Conservation (phyloP, 2,329 filamentous ascomycete species). For the Biscogniauxia sp. region DNA sequence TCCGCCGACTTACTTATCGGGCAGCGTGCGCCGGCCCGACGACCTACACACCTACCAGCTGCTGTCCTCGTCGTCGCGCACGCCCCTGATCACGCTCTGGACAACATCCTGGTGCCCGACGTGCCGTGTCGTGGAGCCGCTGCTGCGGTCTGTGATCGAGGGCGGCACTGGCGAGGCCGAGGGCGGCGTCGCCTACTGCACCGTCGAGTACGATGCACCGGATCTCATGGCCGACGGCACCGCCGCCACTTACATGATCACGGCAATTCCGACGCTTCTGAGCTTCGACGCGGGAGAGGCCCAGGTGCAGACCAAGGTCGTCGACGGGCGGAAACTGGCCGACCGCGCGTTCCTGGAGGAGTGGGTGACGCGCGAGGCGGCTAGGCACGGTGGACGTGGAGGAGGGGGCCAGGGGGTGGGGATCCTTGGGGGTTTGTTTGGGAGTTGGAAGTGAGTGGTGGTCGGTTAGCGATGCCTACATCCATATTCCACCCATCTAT, state of each 20-base stretch:
- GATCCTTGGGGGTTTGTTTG: constrained; percentile 32
- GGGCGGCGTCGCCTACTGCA: constrained; percentile 53
- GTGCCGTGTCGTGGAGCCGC: constrained; percentile 49
- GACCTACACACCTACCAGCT: constrained; percentile 55
- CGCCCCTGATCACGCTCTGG: constrained; percentile 60
- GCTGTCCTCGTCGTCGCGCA: constrained; percentile 52
- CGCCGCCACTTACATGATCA: constrained; percentile 57
- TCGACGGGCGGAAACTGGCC: constrained; percentile 47
- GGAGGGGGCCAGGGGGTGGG: constrained; percentile 40
- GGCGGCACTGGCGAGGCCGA: constrained; percentile 52
- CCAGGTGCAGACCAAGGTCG: constrained; percentile 46
- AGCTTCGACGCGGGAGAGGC: constrained; percentile 57
- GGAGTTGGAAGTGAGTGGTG: constrained; percentile 24
- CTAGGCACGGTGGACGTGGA: constrained; percentile 43
- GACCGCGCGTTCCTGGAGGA: constrained; percentile 50
- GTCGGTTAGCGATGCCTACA: too few relatives aligned
- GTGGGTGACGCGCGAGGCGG: constrained; percentile 53
- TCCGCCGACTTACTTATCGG: constrained; percentile 1
- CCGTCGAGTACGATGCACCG: constrained; percentile 56
- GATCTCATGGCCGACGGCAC: constrained; percentile 52
- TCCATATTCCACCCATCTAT: too few relatives aligned
- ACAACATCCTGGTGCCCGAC: constrained; percentile 57
- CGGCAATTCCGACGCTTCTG: constrained; percentile 55
- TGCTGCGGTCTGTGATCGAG: constrained; percentile 48
- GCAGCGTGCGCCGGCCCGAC: constrained; percentile 52